Base-by-base conservation (phyloP, 495 filamentous ascomycete genomes). In the Achaetomiella virescens region DNA sequence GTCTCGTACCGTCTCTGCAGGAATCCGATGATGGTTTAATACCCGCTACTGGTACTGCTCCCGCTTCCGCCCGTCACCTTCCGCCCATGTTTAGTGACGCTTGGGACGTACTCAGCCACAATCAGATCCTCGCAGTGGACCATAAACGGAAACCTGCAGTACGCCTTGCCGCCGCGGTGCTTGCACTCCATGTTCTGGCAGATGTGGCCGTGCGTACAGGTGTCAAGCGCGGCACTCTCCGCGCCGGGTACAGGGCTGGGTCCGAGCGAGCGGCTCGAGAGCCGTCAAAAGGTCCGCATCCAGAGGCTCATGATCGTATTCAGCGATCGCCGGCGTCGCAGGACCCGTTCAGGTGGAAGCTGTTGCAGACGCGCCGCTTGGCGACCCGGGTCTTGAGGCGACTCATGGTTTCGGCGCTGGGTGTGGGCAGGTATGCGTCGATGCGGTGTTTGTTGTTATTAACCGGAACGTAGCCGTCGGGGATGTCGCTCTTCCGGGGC, bases 361-460 rank as follows among this genome's bases (percentile, higher is more conserved):
- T 57, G 54, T 57, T 57, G 54, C 54, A 57, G 8, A 57, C 46
- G 7, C 47, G 46, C 37, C 47, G 36, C 22, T 57, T 57, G 17
- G 50, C 47, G 22, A 57, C 46, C 25, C 46, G 46, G 2, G 38
- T 38, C 47, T 51, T 57, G 12, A 57, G 40, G 17, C 54, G 44
- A 29, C 20, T 37, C 12, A 49, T 21, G 7, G 33, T 25, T 3
- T 51, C 40, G 27, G 54, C 14, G 21, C 29, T 44, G 29, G 44
- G 6, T n/a, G 38, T 11, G 7, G 37, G 15, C 29, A 45, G 38
- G 40, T 29, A 36, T 10, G 46, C 21, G n/a, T 57, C 54, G 29
- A 57, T 47, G 1, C 54, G 54, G 40, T 50, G 38, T 29, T 57
- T 51, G 47, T 51, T 51, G 2, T 24, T 21, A 31, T 57, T 57